phyloP scores from a whole-genome alignment of 164 flowering plant genomes.

The Buxus sempervirens region DNA sequence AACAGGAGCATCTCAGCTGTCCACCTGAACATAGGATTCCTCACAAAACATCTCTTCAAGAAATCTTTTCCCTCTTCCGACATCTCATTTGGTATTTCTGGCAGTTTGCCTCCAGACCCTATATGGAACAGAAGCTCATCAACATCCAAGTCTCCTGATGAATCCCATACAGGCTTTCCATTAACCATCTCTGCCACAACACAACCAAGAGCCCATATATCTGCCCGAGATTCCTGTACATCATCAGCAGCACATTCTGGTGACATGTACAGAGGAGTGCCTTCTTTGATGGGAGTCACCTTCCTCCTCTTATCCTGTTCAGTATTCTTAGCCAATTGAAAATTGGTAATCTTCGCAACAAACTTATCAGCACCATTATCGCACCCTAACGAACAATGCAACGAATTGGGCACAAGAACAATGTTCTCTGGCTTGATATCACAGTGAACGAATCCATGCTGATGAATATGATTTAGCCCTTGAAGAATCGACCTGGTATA shows the following conservation, averaged over 20 bases:
- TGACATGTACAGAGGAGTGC: constrained; percentile 21
- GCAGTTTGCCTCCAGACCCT: constrained; percentile 1
- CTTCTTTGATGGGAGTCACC: constrained; percentile 11
- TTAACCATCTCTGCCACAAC: constrained; percentile 25
- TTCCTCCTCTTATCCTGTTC: constrained; percentile 3
- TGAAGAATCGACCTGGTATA: constrained; percentile 26
- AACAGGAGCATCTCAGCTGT: constrained; percentile 10
- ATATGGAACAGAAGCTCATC: constrained; percentile 5
- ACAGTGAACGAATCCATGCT: constrained; percentile 36
- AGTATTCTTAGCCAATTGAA: constrained; percentile 34
- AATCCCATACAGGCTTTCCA: constrained; percentile 15
- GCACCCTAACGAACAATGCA: too few relatives aligned
- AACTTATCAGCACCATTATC: neutral
- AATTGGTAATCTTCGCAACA: constrained; percentile 34
- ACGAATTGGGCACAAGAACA: constrained; percentile 14
- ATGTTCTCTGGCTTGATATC: constrained; percentile 45
- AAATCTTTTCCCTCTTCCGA: constrained; percentile 10
- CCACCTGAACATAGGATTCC: constrained; percentile 9
- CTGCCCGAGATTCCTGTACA: constrained; percentile 16
- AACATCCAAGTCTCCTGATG: neutral
- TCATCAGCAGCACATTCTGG: constrained; percentile 16
- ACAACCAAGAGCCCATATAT: constrained; percentile 32
- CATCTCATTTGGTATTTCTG: constrained; percentile 7
- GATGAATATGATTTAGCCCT: constrained; percentile 33
- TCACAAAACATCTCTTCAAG: constrained; percentile 12